phyloP scores from a whole-genome alignment of 2,329 filamentous ascomycete genomes.

The Hypoxylon sp. region DNA sequence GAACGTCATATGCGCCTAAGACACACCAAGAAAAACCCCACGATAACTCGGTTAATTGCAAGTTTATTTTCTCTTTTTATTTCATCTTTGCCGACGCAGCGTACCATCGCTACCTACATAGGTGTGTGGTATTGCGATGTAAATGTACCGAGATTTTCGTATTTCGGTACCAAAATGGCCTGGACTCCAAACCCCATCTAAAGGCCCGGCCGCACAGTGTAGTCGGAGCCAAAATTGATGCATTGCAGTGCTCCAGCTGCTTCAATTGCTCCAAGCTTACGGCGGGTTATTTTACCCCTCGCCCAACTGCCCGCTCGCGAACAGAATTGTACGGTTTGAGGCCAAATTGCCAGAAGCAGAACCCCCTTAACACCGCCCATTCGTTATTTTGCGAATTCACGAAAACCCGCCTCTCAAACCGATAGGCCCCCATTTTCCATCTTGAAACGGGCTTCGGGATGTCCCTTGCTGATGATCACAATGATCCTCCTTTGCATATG shows the following conservation, averaged over 20 bases:
- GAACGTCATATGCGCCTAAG: slow-evolving; percentile 11
- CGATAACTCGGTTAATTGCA: slow-evolving; percentile 33
- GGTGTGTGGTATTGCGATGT: slow-evolving; percentile 8
- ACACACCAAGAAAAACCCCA: neutral
- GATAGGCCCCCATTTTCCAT: slow-evolving; percentile 8
- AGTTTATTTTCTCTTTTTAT: neutral
- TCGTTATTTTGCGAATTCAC: slow-evolving; percentile 3
- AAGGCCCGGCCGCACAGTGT: neutral
- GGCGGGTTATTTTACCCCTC: slow-evolving; percentile 3
- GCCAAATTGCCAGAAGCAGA: slow-evolving; percentile 36
- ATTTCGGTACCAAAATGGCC: slow-evolving; percentile 11
- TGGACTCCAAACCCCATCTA: neutral
- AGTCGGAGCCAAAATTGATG: neutral
- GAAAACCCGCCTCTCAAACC: slow-evolving; percentile 23
- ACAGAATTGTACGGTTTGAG: slow-evolving; percentile 27
- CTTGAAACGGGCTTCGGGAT: slow-evolving; percentile 32
- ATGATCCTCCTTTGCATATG: neutral
- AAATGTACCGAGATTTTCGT: slow-evolving; percentile 19
- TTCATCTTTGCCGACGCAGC: slow-evolving; percentile 3
- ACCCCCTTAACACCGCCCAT: slow-evolving; percentile 19
- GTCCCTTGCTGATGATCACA: slow-evolving; percentile 22
- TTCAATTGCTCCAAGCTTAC: slow-evolving; percentile 18
- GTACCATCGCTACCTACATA: neutral
- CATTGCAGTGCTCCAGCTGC: neutral
- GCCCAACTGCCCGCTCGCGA: slow-evolving; percentile 16